Evolutionary conservation across 2,329 filamentous ascomycete species (phyloP), one percentile per base, ranked within the genome.

Genomic region (Penicillium psychrosexuale): DNA sequence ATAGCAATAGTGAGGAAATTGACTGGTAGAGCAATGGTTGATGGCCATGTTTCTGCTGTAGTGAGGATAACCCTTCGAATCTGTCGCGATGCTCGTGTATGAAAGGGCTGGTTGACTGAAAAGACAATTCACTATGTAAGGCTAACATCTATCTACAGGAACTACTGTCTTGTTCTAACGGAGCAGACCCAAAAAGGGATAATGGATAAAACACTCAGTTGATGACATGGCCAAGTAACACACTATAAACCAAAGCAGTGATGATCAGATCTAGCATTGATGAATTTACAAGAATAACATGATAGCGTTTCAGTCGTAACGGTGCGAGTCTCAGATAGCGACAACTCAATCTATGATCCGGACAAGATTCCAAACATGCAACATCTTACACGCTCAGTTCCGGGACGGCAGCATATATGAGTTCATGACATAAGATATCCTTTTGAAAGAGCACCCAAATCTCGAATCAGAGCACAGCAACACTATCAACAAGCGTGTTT

Each of bases 401-500:
- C 7, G 7, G 6, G 30, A 17, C 7, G 3, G 5, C 31, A 36
- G 19, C 9, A 22, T 13, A 24, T 15, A 27, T 8, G 19, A 22
- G 19, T 22, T 22, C 19, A 2, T 22, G 24, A 30, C 6, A 31
- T 9, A 36, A 36, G 9, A 38, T 17, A 27, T 33, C 2, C 6
- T 43, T 34, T 13, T 11, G n/a, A 36, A 5, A 37, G 3, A 36
- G n/a, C 24, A n/a, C n/a, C n/a, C 22, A 1, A n/a, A n/a, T n/a
- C 9, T 17, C 3, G 9, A 15, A 37, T 9, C 9, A 34, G 19
- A 47, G 7, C 19, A 46, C 33, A n/a, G 13, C 7, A 13, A 24
- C 69, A 60, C 72, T 74, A 58, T 74, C 62, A 67, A 52, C 81
- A 54, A 11, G 91, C 91, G 72, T 91, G 91, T 64, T 85, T 83